Base-by-base conservation (phyloP, 2,329 filamentous ascomycete genomes). In the Scedosporium aurantiacum region DNA sequence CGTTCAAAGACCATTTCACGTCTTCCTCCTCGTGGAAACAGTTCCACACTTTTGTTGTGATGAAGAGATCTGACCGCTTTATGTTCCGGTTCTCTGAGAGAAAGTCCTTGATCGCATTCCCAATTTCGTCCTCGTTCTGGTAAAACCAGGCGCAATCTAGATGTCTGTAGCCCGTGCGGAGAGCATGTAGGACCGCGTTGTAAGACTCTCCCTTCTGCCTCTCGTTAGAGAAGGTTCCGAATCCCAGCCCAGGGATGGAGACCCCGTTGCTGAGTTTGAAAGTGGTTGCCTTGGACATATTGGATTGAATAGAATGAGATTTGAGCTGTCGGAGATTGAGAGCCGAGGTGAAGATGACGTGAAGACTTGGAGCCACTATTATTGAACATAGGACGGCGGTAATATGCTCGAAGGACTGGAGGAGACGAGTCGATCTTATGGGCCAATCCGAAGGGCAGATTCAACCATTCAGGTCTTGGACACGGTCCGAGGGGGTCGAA, bases 81-180 rank as follows among this genome's bases (percentile, higher is more conserved):
- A 73, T 62, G 12, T 64, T 65, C 0, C 64, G 67, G 3, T 64
- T 65, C 47, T 60, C 58, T 10, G 18, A 21, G 18, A 60, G 47
- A 50, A 60, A 60, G 58, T 60, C 75, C 60, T 76, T 73, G 64
- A 82, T 79, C 0, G 78, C 78, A 16, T 73, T 64, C 0, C 79
- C 79, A 25, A 80, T 65, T 63, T 81, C 79, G 18, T 65, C 64
- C 65, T 82, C 79, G 1, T 75, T 81, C 21, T 72, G 70, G 66
- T 81, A 81, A 7, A 84, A 83, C 25, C 82, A 81, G 5, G 85
- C 84, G 25, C 82, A 81, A 69, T 88, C 85, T 8, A 87, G 74
- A 67, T 88, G 85, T 21, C 75, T 73, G 67, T 84, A 88, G 14
- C 83, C 84, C 2, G 85, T 68, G 56, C 76, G 75, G 62, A 86